These are phyloP conservation scores for Radiomyces spectabilis DNA, from an alignment of 192 early-diverging fungal species.

Conservation along the genomic window DNA sequence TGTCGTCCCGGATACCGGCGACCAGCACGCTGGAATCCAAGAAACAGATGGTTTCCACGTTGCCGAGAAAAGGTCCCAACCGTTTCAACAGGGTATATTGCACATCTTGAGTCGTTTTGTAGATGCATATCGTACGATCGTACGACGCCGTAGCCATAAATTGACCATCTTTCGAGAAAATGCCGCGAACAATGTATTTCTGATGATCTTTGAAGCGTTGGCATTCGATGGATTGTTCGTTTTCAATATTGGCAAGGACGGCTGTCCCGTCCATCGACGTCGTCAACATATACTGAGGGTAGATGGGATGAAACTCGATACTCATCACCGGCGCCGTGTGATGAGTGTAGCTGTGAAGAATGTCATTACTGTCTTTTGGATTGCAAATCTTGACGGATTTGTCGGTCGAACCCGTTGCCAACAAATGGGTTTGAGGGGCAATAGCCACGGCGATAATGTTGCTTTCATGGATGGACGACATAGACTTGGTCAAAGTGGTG, in stretches of 20 bases:
- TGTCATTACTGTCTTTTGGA: slow-evolving; percentile 27
- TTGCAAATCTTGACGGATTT: slow-evolving; percentile 51
- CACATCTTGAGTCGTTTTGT: slow-evolving; percentile 28
- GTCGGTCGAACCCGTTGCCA: slow-evolving; percentile 52
- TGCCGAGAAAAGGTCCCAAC: slow-evolving; percentile 36
- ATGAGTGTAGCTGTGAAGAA: slow-evolving; percentile 32
- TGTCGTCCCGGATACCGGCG: slow-evolving; percentile 60
- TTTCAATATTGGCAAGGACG: slow-evolving; percentile 35
- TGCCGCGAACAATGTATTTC: slow-evolving; percentile 59
- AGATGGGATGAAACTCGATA: slow-evolving; percentile 56
- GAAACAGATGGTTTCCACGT: slow-evolving; percentile 64
- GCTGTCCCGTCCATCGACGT: slow-evolving; percentile 45
- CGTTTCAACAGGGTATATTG: too few species aligned
- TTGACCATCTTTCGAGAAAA: slow-evolving; percentile 51
- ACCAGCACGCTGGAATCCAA: slow-evolving; percentile 35
- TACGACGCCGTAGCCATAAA: slow-evolving; percentile 60
- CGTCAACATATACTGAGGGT: slow-evolving; percentile 38
- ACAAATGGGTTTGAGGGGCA: slow-evolving; percentile 21
- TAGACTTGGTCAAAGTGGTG: slow-evolving; percentile 11
- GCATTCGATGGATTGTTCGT: slow-evolving; percentile 7
- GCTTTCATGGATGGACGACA: slow-evolving; percentile 39
- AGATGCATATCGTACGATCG: slow-evolving; percentile 60
- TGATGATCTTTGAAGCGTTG: slow-evolving; percentile 62
- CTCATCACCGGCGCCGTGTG: slow-evolving; percentile 55
- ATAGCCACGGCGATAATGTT: slow-evolving; percentile 50